Conservation (phyloP, 768 basidiomycete species). For the Hemileccinum rubropunctum region DNA sequence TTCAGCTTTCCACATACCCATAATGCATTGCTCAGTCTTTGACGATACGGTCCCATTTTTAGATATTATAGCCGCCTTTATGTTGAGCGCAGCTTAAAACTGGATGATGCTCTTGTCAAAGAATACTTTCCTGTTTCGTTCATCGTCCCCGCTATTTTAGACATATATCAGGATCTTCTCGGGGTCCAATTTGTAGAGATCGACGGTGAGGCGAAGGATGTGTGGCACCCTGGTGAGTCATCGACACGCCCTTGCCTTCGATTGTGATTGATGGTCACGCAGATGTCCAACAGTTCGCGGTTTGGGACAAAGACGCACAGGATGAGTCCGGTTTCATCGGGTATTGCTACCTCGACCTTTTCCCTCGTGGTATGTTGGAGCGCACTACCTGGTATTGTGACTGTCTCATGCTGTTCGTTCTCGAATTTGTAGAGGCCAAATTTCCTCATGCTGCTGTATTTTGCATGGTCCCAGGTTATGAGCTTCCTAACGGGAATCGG, state of each 20-base stretch:
- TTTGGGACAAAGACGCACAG: constrained; percentile 79
- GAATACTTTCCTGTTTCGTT: constrained; percentile 87
- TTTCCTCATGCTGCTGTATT: constrained; percentile 89
- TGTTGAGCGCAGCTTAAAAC: constrained; percentile 60
- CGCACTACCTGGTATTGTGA: no score
- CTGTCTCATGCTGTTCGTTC: not conserved
- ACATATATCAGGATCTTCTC: constrained; percentile 81
- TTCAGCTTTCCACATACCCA: not conserved
- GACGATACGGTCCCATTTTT: not conserved
- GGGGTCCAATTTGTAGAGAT: constrained; percentile 64
- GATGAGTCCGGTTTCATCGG: constrained; percentile 74
- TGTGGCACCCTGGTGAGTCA: constrained; percentile 78
- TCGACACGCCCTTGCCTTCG: not conserved
- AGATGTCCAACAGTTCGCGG: constrained; percentile 83
- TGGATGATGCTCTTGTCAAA: constrained; percentile 79
- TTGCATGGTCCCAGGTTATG: constrained; percentile 67
- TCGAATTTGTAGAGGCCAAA: constrained; percentile 52
- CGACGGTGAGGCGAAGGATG: constrained; percentile 54
- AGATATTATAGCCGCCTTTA: constrained; percentile 39
- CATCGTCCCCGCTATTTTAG: constrained; percentile 78
- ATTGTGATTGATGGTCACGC: not conserved
- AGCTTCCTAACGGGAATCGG: constrained; percentile 51
- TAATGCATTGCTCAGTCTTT: not conserved
- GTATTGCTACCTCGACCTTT: constrained; percentile 85
- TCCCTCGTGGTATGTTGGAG: constrained; percentile 62